A percentile compares a stretch with the other conserved stretches of the same genome.
Evolutionary conservation across 345 rosid genomes (phyloP).

Genomic region (Geranium brycei): DNA sequence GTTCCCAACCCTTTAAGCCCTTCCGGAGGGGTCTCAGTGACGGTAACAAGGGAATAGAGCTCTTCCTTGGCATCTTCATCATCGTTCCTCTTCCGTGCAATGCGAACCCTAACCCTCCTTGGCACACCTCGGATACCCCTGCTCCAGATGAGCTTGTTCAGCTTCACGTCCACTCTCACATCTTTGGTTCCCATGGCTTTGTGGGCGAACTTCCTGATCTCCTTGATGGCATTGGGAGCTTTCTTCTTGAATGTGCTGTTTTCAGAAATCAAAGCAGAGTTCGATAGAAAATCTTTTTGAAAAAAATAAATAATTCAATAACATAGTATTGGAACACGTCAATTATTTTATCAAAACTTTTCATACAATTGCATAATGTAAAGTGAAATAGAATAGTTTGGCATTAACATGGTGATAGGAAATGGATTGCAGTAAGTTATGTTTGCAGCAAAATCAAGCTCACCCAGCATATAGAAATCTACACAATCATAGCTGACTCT

Average conservation of each 20-base stretch:
- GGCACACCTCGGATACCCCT: slow-evolving; percentile 22
- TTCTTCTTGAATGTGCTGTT: slow-evolving; percentile 24
- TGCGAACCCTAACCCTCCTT: slow-evolving; percentile 20
- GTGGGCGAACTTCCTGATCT: slow-evolving; percentile 23
- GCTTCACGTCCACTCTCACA: slow-evolving; percentile 20
- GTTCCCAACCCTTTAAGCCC: slow-evolving; percentile 17
- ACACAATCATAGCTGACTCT: too few species aligned
- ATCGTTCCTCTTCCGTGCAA: slow-evolving; percentile 20
- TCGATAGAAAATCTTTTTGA: background rate
- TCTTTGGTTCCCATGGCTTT: slow-evolving; percentile 20
- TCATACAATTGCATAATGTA: background rate
- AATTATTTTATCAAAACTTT: too few species aligned
- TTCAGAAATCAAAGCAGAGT: background rate
- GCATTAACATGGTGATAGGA: too few species aligned
- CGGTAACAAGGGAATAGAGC: slow-evolving; percentile 16
- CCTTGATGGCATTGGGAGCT: slow-evolving; percentile 22
- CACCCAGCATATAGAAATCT: too few species aligned
- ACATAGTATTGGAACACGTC: background rate
- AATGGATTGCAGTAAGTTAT: too few species aligned
- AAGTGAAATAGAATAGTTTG: too few species aligned
- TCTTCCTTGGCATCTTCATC: slow-evolving; percentile 22
- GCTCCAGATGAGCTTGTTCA: slow-evolving; percentile 24
- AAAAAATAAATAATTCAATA: too few species aligned
- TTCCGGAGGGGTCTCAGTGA: slow-evolving; percentile 10
- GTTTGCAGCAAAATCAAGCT: too few species aligned